Conservation (phyloP, 257 asterid genomes). For the Capsicum pubescens region DNA sequence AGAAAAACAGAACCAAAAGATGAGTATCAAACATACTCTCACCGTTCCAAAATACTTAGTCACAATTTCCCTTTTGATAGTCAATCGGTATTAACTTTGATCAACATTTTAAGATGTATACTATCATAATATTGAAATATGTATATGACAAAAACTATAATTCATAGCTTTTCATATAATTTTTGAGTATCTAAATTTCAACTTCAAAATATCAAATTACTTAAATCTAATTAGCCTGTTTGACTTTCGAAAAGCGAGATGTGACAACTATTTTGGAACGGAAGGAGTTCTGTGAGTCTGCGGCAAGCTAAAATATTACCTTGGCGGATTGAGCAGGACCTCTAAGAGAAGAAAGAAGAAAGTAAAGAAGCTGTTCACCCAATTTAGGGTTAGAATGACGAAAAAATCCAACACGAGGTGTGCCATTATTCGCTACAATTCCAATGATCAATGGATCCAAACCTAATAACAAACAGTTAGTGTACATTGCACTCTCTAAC, state of each 20-base stretch:
- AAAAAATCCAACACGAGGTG: slow-evolving; percentile 87
- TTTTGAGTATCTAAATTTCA: too few species aligned
- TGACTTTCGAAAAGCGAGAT: too few species aligned
- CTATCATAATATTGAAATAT: too few species aligned
- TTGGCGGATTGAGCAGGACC: slow-evolving; percentile 97
- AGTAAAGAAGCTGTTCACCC: slow-evolving; percentile 97
- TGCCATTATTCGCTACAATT: slow-evolving; percentile 79
- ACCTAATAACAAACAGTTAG: slow-evolving; percentile 92
- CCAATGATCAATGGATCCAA: slow-evolving; percentile 94
- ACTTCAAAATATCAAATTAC: too few species aligned
- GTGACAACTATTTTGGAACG: too few species aligned
- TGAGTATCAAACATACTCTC: not conserved
- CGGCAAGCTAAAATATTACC: slow-evolving; percentile 38
- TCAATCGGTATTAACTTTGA: too few species aligned
- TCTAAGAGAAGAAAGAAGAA: slow-evolving; percentile 89
- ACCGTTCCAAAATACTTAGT: too few species aligned
- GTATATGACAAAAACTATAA: too few species aligned
- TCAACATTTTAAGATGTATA: too few species aligned
- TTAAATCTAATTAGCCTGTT: too few species aligned
- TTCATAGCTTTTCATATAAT: too few species aligned
- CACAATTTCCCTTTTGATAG: too few species aligned
- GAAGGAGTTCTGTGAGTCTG: not conserved
- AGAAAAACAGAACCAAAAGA: slow-evolving; percentile 4
- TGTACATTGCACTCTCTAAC: slow-evolving; percentile 99
- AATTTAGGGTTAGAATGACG: slow-evolving; percentile 98